phyloP scores from a whole-genome alignment of 768 basidiomycete genomes.

The Infundibulicybe gibba region DNA sequence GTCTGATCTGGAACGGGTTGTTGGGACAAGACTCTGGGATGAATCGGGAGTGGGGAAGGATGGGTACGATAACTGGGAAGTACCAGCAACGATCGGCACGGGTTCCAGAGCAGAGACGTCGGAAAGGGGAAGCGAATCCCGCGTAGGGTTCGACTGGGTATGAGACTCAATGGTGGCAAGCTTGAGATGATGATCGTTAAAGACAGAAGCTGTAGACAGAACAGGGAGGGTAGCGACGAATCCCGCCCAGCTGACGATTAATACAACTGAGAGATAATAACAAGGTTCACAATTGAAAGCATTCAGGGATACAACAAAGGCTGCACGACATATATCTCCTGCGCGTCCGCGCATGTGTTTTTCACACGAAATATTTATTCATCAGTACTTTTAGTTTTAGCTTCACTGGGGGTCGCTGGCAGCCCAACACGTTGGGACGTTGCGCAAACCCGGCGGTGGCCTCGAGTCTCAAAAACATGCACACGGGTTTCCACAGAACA shows the following conservation, averaged over 20 bases:
- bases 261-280: too few species aligned
- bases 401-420: too few species aligned
- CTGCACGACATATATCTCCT: too few species aligned
- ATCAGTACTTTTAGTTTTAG: too few species aligned
- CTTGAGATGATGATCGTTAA: slow-evolving; percentile 1
- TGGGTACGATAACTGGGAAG: slow-evolving; percentile 10
- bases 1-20: slow-evolving; percentile 20
- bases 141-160: slow-evolving; percentile 50
- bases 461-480: too few species aligned
- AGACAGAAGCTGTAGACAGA: slow-evolving; percentile 5
- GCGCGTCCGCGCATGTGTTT: too few species aligned
- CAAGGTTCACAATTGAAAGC: too few species aligned
- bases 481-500: too few species aligned
- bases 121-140: slow-evolving; percentile 49
- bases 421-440: too few species aligned
- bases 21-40: slow-evolving; percentile 52
- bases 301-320: too few species aligned
- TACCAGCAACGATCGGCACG: slow-evolving; percentile 19
- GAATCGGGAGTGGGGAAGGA: slow-evolving; percentile 18
- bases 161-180: slow-evolving; percentile 65
- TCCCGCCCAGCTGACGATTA: background rate
- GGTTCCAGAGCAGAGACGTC: slow-evolving; percentile 46
- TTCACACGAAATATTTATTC: too few species aligned
- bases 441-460: too few species aligned
- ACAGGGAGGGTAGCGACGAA: slow-evolving; percentile 6